Evolutionary conservation across 169 alveolate genomes (phyloP).

Genomic region (Plasmodium berghei): DNA sequence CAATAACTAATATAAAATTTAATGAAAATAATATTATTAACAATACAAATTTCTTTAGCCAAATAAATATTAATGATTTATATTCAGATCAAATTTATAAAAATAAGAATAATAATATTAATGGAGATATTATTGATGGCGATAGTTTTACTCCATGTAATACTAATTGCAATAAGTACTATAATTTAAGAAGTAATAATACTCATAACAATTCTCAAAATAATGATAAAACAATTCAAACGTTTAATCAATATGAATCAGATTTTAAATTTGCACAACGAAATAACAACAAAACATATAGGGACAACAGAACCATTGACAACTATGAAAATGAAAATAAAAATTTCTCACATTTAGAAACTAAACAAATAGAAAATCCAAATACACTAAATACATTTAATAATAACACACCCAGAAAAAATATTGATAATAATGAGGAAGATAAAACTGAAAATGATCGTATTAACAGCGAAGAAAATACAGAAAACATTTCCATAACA

Average conservation of each 20-base stretch:
- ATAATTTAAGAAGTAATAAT: not conserved
- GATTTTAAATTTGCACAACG: not conserved
- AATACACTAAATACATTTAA: not conserved
- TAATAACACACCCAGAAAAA: not conserved
- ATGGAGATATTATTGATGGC: not conserved
- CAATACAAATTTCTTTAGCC: conserved; percentile 5
- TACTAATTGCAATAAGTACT: not conserved
- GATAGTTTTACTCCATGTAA: not conserved
- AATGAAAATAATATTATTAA: not conserved
- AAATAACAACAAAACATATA: not conserved
- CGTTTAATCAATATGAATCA: not conserved
- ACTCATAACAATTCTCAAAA: not conserved
- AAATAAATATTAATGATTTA: not conserved
- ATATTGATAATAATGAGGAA: not conserved
- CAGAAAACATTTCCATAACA: not conserved
- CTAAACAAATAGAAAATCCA: not conserved
- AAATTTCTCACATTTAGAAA: not conserved
- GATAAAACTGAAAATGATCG: conserved; percentile 2
- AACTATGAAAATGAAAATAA: not conserved
- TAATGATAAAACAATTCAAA: not conserved
- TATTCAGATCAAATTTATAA: conserved; percentile 8
- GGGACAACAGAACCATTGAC: not conserved
- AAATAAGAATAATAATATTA: conserved; percentile 4
- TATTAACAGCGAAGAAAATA: not conserved
- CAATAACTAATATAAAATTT: no score